A percentile compares a stretch with the other conserved stretches of the same genome.
Conservation (phyloP, 164 flowering plant species). For the Vitis cinerea region DNA sequence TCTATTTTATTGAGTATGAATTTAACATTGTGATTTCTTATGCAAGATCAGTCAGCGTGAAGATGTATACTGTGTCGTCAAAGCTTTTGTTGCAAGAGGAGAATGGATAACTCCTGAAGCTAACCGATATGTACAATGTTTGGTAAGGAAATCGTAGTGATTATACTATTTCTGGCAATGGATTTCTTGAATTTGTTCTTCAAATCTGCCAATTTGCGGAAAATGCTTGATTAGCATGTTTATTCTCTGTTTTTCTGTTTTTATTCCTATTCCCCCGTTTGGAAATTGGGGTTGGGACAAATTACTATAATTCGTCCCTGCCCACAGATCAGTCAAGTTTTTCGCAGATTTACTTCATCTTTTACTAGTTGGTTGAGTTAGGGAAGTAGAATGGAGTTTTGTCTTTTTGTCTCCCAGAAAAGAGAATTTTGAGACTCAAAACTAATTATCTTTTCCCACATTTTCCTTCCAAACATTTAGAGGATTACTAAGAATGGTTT, state of each 20-base stretch:
- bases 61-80: slow-evolving; percentile 83
- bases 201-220: neutral
- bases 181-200: neutral
- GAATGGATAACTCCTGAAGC: slow-evolving; percentile 66
- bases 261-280: too few relatives aligned
- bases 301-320: too few relatives aligned
- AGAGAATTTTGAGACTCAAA: too few relatives aligned
- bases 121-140: slow-evolving; percentile 41
- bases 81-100: slow-evolving; percentile 70
- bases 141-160: slow-evolving; percentile 44
- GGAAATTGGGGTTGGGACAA: too few relatives aligned
- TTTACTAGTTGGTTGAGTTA: too few relatives aligned
- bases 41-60: slow-evolving; percentile 78
- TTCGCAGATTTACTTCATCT: too few relatives aligned
- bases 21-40: slow-evolving; percentile 23
- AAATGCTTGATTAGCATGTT: neutral
- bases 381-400: too few relatives aligned
- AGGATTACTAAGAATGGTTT: too few relatives aligned
- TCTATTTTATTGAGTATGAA: neutral
- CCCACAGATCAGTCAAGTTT: too few relatives aligned
- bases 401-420: too few relatives aligned
- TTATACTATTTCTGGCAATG: neutral
- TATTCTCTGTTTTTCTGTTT: neutral
- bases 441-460: too few relatives aligned
- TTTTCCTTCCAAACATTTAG: too few relatives aligned